phyloP scores from a whole-genome alignment of 2,329 filamentous ascomycete genomes.

The Pestalotiopsis sp. region DNA sequence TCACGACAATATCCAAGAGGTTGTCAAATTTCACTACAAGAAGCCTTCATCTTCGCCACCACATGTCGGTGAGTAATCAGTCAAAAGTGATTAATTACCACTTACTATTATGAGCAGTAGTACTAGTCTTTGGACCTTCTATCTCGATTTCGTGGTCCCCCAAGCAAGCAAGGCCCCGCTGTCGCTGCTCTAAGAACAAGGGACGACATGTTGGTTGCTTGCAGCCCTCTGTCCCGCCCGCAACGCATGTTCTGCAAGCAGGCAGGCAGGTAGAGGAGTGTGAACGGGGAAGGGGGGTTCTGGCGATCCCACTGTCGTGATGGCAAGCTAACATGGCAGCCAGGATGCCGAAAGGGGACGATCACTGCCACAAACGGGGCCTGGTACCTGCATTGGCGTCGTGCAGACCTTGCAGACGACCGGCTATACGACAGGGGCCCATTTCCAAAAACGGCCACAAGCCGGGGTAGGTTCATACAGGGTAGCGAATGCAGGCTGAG shows the following conservation, averaged over 20 bases:
- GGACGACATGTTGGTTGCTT: neutral
- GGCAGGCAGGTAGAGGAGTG: neutral
- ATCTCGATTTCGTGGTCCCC: conserved; percentile 5
- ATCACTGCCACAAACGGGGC: conserved; percentile 6
- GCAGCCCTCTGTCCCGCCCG: too few relatives aligned
- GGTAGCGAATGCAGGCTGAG: neutral
- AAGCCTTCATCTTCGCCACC: neutral
- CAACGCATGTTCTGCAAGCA: neutral
- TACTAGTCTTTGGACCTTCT: conserved; percentile 1
- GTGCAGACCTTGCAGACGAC: conserved; percentile 1
- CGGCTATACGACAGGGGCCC: neutral
- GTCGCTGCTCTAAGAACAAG: neutral
- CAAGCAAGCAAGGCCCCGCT: neutral
- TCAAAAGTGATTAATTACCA: neutral
- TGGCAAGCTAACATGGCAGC: neutral
- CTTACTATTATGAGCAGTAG: neutral
- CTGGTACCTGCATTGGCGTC: conserved; percentile 13
- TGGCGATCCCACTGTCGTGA: conserved; percentile 7
- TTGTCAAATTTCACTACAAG: neutral
- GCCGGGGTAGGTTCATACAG: conserved; percentile 1
- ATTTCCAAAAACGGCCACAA: conserved; percentile 8
- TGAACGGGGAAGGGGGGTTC: neutral
- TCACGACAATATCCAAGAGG: neutral
- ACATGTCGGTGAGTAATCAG: neutral
- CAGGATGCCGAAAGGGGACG: conserved; percentile 5